A percentile compares a stretch with the other conserved stretches of the same genome.
Conservation (phyloP, 306 rosid genomes). For the Gastrolobium villosum region DNA sequence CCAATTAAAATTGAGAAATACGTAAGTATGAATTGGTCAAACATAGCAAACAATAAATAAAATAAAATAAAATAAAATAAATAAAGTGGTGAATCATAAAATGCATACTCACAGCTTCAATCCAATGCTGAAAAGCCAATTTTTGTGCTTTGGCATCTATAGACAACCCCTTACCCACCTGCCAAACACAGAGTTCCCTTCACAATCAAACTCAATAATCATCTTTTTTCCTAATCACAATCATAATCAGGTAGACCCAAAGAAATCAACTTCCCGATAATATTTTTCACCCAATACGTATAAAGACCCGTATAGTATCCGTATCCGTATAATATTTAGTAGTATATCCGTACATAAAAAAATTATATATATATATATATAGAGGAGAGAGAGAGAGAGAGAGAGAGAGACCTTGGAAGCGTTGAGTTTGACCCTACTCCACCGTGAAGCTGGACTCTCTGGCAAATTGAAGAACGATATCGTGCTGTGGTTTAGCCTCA, state of each 20-base stretch:
- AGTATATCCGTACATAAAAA: not conserved
- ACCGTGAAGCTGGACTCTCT: constrained; percentile 71
- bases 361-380: not conserved
- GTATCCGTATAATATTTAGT: constrained; percentile 13
- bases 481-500: constrained; percentile 74
- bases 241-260: constrained; percentile 5
- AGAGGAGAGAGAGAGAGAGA: not conserved
- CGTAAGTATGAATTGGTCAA: constrained; percentile 4
- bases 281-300: constrained; percentile 5
- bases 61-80: not conserved
- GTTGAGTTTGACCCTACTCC: constrained; percentile 76
- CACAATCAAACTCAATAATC: constrained; percentile 33
- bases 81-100: not conserved
- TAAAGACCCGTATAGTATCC: not conserved
- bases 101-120: constrained; percentile 79
- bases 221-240: constrained; percentile 16
- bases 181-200: constrained; percentile 48
- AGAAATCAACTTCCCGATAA: not conserved
- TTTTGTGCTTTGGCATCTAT: constrained; percentile 89
- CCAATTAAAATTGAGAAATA: constrained; percentile 27
- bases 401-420: constrained; percentile 71
- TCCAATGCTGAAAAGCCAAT: constrained; percentile 98
- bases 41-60: not conserved
- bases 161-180: constrained; percentile 94
- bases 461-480: constrained; percentile 87